phyloP scores from a whole-genome alignment of 257 asterid species.

The Gynochthodes officinalis region DNA sequence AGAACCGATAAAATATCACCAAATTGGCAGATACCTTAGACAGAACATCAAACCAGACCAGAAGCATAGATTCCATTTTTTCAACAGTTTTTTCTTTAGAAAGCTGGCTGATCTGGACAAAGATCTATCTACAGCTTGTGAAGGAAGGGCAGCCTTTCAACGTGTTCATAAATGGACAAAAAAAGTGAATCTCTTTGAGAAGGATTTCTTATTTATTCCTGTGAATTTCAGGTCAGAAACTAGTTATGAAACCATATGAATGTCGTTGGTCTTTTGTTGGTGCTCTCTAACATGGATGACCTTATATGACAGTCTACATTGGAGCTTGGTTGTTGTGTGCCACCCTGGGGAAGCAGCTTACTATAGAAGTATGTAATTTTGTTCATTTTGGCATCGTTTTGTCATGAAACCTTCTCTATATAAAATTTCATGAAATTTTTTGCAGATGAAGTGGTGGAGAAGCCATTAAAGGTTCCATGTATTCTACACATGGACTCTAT shows the following conservation, averaged over 20 bases:
- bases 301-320: slow-evolving; percentile 67
- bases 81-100: slow-evolving; percentile 89
- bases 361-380: slow-evolving; percentile 32
- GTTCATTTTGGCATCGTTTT: background rate
- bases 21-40: slow-evolving; percentile 58
- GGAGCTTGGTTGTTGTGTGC: slow-evolving; percentile 93
- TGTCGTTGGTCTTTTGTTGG: slow-evolving; percentile 18
- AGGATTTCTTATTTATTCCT: slow-evolving; percentile 80
- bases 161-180: slow-evolving; percentile 86
- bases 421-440: slow-evolving; percentile 25
- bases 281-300: slow-evolving; percentile 23
- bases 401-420: slow-evolving; percentile 5
- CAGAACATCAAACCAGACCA: slow-evolving; percentile 42
- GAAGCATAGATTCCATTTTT: slow-evolving; percentile 67
- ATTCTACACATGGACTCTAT: slow-evolving; percentile 92
- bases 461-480: slow-evolving; percentile 50
- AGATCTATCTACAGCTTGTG: slow-evolving; percentile 40
- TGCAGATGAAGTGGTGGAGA: slow-evolving; percentile 48
- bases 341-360: slow-evolving; percentile 78
- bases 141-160: slow-evolving; percentile 60
- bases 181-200: slow-evolving; percentile 68
- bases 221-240: slow-evolving; percentile 78
- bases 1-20: slow-evolving; percentile 11
- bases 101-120: slow-evolving; percentile 62
- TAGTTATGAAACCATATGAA: slow-evolving; percentile 13